Base-by-base conservation (phyloP, 1,284 basidiomycete genomes). In the Irpex lacteus region DNA sequence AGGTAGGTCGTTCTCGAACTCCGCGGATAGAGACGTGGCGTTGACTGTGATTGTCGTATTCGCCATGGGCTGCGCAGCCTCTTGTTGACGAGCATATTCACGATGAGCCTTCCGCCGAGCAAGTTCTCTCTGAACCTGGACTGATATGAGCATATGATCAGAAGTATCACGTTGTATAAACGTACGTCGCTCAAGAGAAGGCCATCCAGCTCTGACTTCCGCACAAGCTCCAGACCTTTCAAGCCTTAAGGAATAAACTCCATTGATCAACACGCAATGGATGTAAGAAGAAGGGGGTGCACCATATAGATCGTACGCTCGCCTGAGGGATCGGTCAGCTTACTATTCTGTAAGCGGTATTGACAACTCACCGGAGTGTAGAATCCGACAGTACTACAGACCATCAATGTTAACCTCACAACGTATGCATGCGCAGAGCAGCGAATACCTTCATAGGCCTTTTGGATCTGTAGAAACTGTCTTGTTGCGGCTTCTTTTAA, bases 291-390 rank as follows among this genome's bases (percentile, higher is more conserved):
- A 59, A n/a, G 37, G 63, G 59, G 53, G 64, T 57, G 34, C 66
- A 81, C 92, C 92, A 75, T 94, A 80, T 40, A 83, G 79, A 74
- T 95, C 92, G 73, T 95, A 95, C 9, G 93, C 86, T 63, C 86
- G 83, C 50, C 73, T 78, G 63, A 18, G 59, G 44, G 58, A 61
- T 63, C 70, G 61, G 60, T 63, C 34, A 68, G 70, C 68, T 57
- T 55, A 60, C 61, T 62, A 59, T 57, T 55, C 36, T 64, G 11
- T 58, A 59, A 34, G 54, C 59, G 64, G 65, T 37, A 40, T 21
- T 32, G 59, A 37, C 9, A 63, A 38, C 77, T 69, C 76, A 89
- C 81, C 92, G 83, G 70, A 86, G 81, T 71, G 92, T 88, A 18
- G 88, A 85, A 71, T 95, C 90, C 40, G 87, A 90, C 40, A 95